These are phyloP conservation scores for Penicillium robsamsonii DNA, from an alignment of 495 filamentous ascomycete genomes.

Conservation along the genomic window DNA sequence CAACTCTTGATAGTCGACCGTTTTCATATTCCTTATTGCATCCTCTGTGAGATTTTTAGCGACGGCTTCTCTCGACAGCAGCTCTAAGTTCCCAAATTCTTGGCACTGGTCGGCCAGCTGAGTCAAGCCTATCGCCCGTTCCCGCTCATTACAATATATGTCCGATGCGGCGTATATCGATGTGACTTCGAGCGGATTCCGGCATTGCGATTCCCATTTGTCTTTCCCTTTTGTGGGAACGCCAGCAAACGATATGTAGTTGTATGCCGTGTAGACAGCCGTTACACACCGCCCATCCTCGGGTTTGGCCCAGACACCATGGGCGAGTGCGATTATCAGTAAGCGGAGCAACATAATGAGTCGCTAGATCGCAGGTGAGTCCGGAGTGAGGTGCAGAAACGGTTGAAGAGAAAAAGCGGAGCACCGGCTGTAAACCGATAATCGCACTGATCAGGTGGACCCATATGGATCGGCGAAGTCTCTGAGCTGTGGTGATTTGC, in stretches of 20 bases:
- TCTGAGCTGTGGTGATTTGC: background rate
- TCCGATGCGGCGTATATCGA: slow-evolving; percentile 43
- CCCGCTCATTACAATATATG: slow-evolving; percentile 31
- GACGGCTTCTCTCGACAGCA: slow-evolving; percentile 32
- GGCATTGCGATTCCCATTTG: slow-evolving; percentile 34
- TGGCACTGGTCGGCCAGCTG: slow-evolving; percentile 28
- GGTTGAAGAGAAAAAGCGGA: slow-evolving; percentile 6
- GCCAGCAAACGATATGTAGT: slow-evolving; percentile 39
- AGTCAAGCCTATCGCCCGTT: slow-evolving; percentile 28
- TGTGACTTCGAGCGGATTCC: slow-evolving; percentile 32
- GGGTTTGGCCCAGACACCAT: slow-evolving; percentile 9
- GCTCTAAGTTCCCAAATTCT: slow-evolving; percentile 25
- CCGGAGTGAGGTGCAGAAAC: background rate
- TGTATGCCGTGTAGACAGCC: slow-evolving; percentile 35
- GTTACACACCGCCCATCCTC: slow-evolving; percentile 39
- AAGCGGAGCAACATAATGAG: slow-evolving; percentile 14
- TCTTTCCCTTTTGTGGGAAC: slow-evolving; percentile 20
- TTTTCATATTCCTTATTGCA: slow-evolving; percentile 32
- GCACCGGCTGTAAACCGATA: slow-evolving; percentile 5
- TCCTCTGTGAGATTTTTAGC: slow-evolving; percentile 40
- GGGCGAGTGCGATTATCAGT: slow-evolving; percentile 15
- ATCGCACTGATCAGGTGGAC: slow-evolving; percentile 11
- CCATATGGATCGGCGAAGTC: slow-evolving; percentile 11
- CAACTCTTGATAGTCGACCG: slow-evolving; percentile 34
- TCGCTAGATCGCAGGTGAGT: background rate